These are phyloP conservation scores for Euphorbia pulcherrima DNA, from an alignment of 345 rosid species.

Conservation along the genomic window DNA sequence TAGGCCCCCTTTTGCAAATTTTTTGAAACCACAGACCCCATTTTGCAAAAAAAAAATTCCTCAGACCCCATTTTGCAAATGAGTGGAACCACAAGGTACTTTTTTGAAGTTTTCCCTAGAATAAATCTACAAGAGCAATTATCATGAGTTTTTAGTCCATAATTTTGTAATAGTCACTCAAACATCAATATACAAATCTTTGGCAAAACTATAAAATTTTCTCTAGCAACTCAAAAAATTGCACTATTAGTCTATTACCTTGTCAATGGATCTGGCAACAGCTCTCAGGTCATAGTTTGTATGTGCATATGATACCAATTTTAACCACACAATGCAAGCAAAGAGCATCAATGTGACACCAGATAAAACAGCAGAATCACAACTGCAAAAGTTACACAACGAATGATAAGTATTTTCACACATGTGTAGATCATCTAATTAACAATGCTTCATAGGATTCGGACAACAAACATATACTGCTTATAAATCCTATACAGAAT, in stretches of 20 bases:
- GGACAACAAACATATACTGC: background rate
- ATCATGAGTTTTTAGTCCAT: background rate
- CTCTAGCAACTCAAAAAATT: background rate
- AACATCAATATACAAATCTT: background rate
- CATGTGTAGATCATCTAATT: background rate
- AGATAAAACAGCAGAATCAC: conserved; percentile 81
- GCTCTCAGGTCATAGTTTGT: conserved; percentile 80
- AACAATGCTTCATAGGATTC: background rate
- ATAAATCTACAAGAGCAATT: no score
- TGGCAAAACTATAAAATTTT: background rate
- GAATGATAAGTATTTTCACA: background rate
- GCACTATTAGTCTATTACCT: conserved; percentile 60
- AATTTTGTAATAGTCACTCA: background rate
- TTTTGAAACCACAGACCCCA: no score
- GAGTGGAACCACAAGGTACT: no score
- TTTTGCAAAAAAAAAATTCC: no score
- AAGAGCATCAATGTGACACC: conserved; percentile 89
- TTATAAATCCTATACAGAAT: background rate
- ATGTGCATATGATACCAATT: conserved; percentile 92
- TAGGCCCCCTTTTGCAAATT: no score
- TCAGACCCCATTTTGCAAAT: no score
- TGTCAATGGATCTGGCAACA: conserved; percentile 49
- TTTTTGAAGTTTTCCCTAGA: no score
- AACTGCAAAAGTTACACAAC: conserved; percentile 48
- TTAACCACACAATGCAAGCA: conserved; percentile 94